Percentiles rank a stretch among this genome's conserved stretches.
Conservation (phyloP, 257 asterid species). For the Solanum megistacrolobum region DNA sequence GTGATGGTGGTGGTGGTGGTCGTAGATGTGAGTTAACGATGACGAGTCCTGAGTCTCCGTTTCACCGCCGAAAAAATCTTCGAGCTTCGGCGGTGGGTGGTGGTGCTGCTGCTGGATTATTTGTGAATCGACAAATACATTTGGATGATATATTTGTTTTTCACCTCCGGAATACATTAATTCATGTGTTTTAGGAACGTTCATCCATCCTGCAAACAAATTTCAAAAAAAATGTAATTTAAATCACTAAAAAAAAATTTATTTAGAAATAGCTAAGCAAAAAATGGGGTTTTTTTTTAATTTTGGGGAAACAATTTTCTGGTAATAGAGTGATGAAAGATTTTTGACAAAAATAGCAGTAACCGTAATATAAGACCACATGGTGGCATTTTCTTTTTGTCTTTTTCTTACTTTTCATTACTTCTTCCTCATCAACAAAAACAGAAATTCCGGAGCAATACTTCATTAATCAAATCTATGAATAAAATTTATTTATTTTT, state of each 20-base stretch:
- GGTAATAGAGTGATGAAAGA: neutral
- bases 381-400: neutral
- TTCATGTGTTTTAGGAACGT: constrained; percentile 27
- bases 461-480: neutral
- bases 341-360: neutral
- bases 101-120: constrained; percentile 5
- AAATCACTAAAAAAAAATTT: neutral
- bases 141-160: neutral
- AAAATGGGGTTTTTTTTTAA: neutral
- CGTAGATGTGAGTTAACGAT: constrained; percentile 51
- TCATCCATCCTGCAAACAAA: constrained; percentile 41
- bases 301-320: neutral
- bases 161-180: constrained; percentile 2
- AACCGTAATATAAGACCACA: neutral
- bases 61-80: constrained; percentile 53
- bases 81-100: constrained; percentile 58
- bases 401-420: neutral
- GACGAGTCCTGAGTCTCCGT: constrained; percentile 5
- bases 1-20: constrained; percentile 8
- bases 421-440: neutral
- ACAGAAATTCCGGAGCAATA: neutral
- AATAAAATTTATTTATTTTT: neutral
- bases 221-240: neutral
- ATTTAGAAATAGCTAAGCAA: neutral
- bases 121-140: neutral